Evolutionary conservation across 2,329 filamentous ascomycete species (phyloP).

Genomic region (Botrytis galanthina): DNA sequence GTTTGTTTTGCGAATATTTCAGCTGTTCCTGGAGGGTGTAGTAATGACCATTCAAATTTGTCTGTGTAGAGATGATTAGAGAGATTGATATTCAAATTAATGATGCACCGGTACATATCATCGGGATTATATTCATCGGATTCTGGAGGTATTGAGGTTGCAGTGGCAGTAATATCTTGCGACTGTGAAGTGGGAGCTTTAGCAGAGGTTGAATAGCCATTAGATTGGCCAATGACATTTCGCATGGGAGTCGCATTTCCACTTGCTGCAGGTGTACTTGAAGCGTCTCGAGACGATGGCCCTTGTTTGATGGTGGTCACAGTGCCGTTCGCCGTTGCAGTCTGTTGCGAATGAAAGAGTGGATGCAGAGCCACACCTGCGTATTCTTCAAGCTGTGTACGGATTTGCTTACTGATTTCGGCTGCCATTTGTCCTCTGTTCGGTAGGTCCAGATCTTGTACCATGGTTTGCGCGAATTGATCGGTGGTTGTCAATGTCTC

Average conservation of each 20-base stretch:
- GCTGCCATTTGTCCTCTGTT: conserved; percentile 66
- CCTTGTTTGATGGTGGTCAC: conserved; percentile 37
- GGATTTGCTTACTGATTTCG: conserved; percentile 90
- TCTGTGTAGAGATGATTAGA: conserved; percentile 91
- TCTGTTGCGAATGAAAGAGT: conserved; percentile 67
- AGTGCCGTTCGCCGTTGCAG: conserved; percentile 36
- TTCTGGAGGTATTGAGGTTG: conserved; percentile 60
- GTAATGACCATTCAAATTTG: conserved; percentile 95
- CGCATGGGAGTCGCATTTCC: conserved; percentile 57
- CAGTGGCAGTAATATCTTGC: conserved; percentile 64
- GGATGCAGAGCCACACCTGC: conserved; percentile 92
- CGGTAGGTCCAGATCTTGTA: conserved; percentile 90
- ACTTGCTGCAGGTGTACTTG: conserved; percentile 46
- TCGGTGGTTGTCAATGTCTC: conserved; percentile 93
- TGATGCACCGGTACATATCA: conserved; percentile 90
- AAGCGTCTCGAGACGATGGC: conserved; percentile 40
- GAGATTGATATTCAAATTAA: conserved; percentile 87
- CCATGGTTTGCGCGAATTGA: conserved; percentile 86
- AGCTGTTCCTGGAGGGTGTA: conserved; percentile 87
- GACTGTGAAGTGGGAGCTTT: conserved; percentile 43
- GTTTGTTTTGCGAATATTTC: conserved; percentile 91
- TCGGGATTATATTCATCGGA: conserved; percentile 82
- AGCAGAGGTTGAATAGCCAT: conserved; percentile 49
- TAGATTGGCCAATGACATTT: conserved; percentile 45
- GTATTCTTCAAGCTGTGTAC: conserved; percentile 93